A percentile compares a stretch with the other conserved stretches of the same genome.
These are phyloP conservation scores for Yamadazyma takamatsuzukensis DNA, from an alignment of 805 yeast species.

Conservation along the genomic window DNA sequence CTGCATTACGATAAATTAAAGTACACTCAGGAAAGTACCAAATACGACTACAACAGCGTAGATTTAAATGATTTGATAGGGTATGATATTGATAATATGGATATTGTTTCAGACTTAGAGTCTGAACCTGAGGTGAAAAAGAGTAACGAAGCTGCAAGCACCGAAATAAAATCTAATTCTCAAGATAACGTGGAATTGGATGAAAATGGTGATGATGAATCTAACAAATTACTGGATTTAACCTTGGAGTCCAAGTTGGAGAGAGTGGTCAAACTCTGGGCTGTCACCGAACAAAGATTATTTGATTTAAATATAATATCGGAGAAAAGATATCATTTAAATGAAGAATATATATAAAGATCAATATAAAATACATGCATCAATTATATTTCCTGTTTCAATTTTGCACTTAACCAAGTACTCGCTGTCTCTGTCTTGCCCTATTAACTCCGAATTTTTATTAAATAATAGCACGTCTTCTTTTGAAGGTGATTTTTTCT, in stretches of 20 bases:
- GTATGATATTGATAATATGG: slow-evolving; percentile 2
- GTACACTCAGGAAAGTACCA: slow-evolving; percentile 3
- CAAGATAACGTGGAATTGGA: slow-evolving; percentile 1
- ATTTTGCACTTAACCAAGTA: slow-evolving; percentile 36
- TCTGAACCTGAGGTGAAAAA: neutral
- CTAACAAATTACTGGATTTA: slow-evolving; percentile 17
- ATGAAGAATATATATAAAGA: slow-evolving; percentile 14
- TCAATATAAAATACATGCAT: slow-evolving; percentile 9
- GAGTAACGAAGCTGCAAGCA: too few relatives aligned
- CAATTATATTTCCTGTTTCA: slow-evolving; percentile 42
- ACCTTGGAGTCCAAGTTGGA: slow-evolving; percentile 43
- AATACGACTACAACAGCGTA: slow-evolving; percentile 7
- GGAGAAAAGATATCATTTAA: slow-evolving; percentile 19
- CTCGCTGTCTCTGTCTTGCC: slow-evolving; percentile 15
- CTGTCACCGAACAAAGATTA: slow-evolving; percentile 57
- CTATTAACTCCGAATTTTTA: slow-evolving; percentile 23
- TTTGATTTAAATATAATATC: slow-evolving; percentile 28
- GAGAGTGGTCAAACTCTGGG: slow-evolving; percentile 57
- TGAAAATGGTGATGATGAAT: slow-evolving; percentile 9
- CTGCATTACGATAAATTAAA: slow-evolving; percentile 10
- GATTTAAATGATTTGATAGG: slow-evolving; percentile 9
- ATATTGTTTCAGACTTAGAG: neutral
- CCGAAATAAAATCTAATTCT: neutral
- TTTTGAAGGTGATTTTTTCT: slow-evolving; percentile 7
- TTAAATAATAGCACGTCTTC: slow-evolving; percentile 27